Evolutionary conservation across 495 filamentous ascomycete species (phyloP).

Genomic region (Chaetomidium leptoderma): DNA sequence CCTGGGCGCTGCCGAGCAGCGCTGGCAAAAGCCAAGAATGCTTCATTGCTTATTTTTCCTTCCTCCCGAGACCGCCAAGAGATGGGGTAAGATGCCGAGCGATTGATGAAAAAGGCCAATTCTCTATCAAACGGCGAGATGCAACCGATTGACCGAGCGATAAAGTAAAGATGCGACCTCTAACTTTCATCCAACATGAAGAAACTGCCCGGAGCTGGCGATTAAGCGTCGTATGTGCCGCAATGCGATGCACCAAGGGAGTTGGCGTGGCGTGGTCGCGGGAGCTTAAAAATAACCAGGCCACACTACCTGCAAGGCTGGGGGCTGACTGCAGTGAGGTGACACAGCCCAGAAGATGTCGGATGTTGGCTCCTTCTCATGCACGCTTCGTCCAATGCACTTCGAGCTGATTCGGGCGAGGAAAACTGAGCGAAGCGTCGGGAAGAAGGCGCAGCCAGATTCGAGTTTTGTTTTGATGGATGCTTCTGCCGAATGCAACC

Average conservation of each 20-base stretch:
- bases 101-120: neutral
- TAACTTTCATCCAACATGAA: neutral
- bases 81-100: neutral
- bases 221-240: neutral
- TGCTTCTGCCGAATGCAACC: slow-evolving; percentile 8
- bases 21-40: slow-evolving; percentile 22
- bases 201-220: neutral
- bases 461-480: neutral
- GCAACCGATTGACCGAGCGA: neutral
- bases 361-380: neutral
- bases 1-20: slow-evolving; percentile 29
- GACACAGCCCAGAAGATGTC: neutral
- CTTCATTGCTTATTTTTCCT: slow-evolving; percentile 19
- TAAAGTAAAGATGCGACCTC: neutral
- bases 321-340: neutral
- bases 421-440: neutral
- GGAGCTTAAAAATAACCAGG: slow-evolving; percentile 3
- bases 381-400: neutral
- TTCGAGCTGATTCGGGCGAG: neutral
- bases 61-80: slow-evolving; percentile 3
- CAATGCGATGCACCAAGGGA: neutral
- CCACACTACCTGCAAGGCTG: too few species aligned
- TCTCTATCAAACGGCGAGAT: neutral
- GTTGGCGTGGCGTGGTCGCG: neutral
- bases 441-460: neutral